Conservation (phyloP, 352 stramenopile species). For the Phytophthora constricta region DNA sequence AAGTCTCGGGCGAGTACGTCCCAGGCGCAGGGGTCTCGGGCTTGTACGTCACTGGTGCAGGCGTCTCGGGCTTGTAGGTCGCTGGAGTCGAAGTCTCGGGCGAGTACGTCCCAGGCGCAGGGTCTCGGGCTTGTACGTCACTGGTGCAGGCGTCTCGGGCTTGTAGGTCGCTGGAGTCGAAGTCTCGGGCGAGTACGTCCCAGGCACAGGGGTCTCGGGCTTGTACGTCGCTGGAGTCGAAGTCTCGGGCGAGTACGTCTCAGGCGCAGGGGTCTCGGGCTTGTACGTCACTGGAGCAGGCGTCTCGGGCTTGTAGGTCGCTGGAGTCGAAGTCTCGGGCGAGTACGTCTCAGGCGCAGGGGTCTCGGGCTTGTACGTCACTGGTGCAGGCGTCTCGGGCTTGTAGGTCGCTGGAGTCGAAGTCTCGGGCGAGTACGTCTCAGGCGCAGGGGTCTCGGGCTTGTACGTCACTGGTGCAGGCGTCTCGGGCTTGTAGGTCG, state of each 20-base stretch:
- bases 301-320: background rate
- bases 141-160: background rate
- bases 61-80: conserved; percentile 13
- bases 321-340: background rate
- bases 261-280: background rate
- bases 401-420: background rate
- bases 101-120: conserved; percentile 2
- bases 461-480: conserved; percentile 1
- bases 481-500: conserved; percentile 11
- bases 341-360: background rate
- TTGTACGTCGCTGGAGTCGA: conserved; percentile 2
- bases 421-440: background rate
- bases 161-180: background rate
- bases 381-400: background rate
- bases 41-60: background rate
- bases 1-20: background rate
- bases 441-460: background rate
- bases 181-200: background rate
- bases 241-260: background rate
- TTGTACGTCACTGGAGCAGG: background rate
- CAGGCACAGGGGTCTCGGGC: background rate
- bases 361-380: conserved; percentile 1
- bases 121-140: conserved; percentile 11
- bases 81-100: background rate
- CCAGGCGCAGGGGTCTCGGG: background rate